Evolutionary conservation across 1,284 basidiomycete genomes (phyloP), one percentile per base, ranked within the genome.

Genomic region (Rhizoctonia solani): DNA sequence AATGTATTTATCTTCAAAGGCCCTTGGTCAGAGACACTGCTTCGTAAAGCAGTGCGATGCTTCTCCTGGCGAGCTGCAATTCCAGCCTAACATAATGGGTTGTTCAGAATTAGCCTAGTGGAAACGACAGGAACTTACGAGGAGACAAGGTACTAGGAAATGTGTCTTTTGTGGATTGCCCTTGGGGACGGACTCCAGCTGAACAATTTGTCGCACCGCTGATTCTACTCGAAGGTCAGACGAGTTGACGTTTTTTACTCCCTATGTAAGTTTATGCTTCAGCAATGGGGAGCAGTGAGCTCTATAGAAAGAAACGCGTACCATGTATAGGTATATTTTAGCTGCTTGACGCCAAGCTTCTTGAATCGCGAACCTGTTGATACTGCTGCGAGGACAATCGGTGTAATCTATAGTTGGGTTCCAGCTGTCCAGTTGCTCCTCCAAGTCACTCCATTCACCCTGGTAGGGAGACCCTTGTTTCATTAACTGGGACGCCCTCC

Each of bases 311-410:
- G 34, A 3, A 6, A 2, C 1, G 27, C 56, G 13, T 8, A 61
- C 56, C 56, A 61, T 61, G 46, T 61, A 61, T 13, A 49, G 8
- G 29, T 61, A 61, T 19, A 61, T 61, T 3, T 34, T 49, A 1
- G 21, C 46, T 8, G 30, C 56, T 9, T 61, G 56, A 21, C 56
- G 27, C 56, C 56, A 61, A n/a, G 41, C 46, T 34, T 61, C 56
- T 19, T 61, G 56, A 25, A 61, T 21, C 19, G 56, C 56, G 6
- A 61, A 39, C 13, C 56, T n/a, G 11, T 13, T 21, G 25, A 61
- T 21, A 19, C 19, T 19, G 19, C 44, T 37, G 0, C 21, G 13
- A 19, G 56, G 34, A 3, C 23, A 25, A n/a, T 49, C 56, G 3
- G 19, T 5, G 23, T 49, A 19, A 9, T 47, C 56, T 9, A 61